A percentile compares a stretch with the other conserved stretches of the same genome.
Conservation (phyloP, 768 basidiomycete genomes). For the Russula virescens region DNA sequence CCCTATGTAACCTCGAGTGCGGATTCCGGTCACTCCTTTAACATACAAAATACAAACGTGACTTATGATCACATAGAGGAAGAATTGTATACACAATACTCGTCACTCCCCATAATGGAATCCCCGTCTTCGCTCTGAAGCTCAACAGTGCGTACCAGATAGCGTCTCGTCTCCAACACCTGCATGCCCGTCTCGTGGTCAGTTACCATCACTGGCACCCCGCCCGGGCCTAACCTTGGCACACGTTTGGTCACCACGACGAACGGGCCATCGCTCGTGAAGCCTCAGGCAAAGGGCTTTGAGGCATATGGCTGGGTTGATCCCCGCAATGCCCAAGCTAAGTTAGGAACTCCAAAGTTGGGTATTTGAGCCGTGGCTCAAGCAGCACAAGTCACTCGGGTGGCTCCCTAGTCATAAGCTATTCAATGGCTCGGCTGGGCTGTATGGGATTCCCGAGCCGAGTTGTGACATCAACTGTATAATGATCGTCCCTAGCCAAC, state of each 20-base stretch:
- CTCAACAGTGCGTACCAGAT: neutral
- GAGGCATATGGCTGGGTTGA: too few relatives aligned
- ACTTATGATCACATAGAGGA: neutral
- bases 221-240: constrained; percentile 5
- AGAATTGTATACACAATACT: neutral
- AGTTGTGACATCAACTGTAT: too few relatives aligned
- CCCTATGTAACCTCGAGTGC: too few relatives aligned
- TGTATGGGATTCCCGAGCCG: too few relatives aligned
- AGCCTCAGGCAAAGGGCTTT: too few relatives aligned
- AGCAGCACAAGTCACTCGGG: too few relatives aligned
- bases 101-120: neutral
- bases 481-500: too few relatives aligned
- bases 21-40: neutral
- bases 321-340: too few relatives aligned
- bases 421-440: too few relatives aligned
- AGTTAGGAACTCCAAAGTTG: too few relatives aligned
- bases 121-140: neutral
- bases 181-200: constrained; percentile 1
- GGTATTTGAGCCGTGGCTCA: too few relatives aligned
- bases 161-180: neutral
- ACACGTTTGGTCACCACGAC: constrained; percentile 1
- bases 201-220: constrained; percentile 6
- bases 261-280: neutral
- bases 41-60: neutral
- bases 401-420: too few relatives aligned